Evolutionary conservation across 345 rosid genomes (phyloP).

Genomic region (Aegle marmelos): DNA sequence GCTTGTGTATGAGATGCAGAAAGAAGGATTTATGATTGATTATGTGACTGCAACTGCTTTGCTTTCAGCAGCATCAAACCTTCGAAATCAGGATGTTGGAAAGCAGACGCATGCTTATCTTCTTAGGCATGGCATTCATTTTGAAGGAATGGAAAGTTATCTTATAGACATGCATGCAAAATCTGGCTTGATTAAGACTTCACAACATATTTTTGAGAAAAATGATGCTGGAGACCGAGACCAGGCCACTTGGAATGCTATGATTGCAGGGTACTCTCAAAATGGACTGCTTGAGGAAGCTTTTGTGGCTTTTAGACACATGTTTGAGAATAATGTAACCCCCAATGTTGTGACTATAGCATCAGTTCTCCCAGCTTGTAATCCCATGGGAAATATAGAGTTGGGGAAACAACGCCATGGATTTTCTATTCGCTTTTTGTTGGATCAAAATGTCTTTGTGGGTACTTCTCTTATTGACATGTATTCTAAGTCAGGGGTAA

Average conservation of each 20-base stretch:
- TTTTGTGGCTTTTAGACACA: constrained; percentile 44
- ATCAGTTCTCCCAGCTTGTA: constrained; percentile 78
- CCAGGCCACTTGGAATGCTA: constrained; percentile 88
- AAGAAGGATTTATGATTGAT: constrained; percentile 59
- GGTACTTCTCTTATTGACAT: constrained; percentile 74
- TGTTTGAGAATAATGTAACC: constrained; percentile 53
- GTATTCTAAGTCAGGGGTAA: constrained; percentile 81
- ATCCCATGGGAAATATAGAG: constrained; percentile 53
- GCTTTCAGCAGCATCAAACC: constrained; percentile 90
- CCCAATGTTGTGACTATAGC: constrained; percentile 80
- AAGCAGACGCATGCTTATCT: constrained; percentile 82
- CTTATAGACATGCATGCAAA: constrained; percentile 86
- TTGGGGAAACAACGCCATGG: constrained; percentile 82
- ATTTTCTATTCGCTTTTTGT: constrained; percentile 54
- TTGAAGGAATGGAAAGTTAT: constrained; percentile 79
- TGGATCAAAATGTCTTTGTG: constrained; percentile 71
- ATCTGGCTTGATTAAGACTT: constrained; percentile 59
- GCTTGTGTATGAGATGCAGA: constrained; percentile 86
- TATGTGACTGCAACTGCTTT: constrained; percentile 68
- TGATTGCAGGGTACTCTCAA: constrained; percentile 81
- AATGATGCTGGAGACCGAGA: constrained; percentile 37
- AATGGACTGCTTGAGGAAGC: constrained; percentile 61
- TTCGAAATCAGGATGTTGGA: constrained; percentile 59
- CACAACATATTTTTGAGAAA: constrained; percentile 45
- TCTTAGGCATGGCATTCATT: constrained; percentile 56